A percentile compares a stretch with the other conserved stretches of the same genome.
These are phyloP conservation scores for Ustilago bromivora DNA, from an alignment of 1,284 basidiomycete species.

Conservation along the genomic window DNA sequence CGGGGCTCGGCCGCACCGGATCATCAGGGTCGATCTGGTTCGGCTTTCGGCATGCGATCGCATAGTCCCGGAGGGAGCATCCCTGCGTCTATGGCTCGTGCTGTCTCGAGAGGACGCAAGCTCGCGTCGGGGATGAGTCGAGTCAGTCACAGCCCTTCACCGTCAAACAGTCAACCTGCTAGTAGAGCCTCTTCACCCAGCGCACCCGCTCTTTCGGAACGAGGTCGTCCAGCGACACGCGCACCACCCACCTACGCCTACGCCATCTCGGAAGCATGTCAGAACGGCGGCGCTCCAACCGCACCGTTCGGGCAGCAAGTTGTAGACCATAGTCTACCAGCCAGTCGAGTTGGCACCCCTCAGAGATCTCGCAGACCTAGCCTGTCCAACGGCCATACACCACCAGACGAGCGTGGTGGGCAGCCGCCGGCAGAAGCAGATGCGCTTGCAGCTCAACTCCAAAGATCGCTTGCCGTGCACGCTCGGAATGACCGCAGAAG, in stretches of 20 bases:
- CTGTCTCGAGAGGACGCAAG: slow-evolving; percentile 51
- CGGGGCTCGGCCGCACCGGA: slow-evolving; percentile 40
- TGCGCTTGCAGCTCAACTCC: slow-evolving; percentile 42
- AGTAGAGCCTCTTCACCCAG: slow-evolving; percentile 50
- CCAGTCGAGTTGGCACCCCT: slow-evolving; percentile 37
- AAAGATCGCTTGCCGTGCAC: slow-evolving; percentile 36
- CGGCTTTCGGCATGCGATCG: slow-evolving; percentile 44
- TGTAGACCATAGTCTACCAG: slow-evolving; percentile 31
- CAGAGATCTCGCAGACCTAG: slow-evolving; percentile 44
- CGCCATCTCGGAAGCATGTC: slow-evolving; percentile 35
- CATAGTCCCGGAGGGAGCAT: slow-evolving; percentile 50
- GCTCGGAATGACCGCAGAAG: slow-evolving; percentile 30
- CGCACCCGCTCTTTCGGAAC: slow-evolving; percentile 25
- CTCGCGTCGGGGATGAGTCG: slow-evolving; percentile 48
- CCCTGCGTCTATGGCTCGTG: slow-evolving; percentile 56
- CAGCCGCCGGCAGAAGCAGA: slow-evolving; percentile 12
- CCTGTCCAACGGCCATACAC: slow-evolving; percentile 22
- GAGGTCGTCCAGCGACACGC: slow-evolving; percentile 40
- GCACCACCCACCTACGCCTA: slow-evolving; percentile 42
- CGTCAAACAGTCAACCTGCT: slow-evolving; percentile 32
- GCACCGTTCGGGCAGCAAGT: slow-evolving; percentile 34
- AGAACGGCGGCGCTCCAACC: slow-evolving; percentile 16
- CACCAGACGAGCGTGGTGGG: slow-evolving; percentile 15
- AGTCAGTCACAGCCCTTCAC: slow-evolving; percentile 52
- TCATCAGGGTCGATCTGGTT: slow-evolving; percentile 45